Base-by-base conservation (phyloP, 2,329 filamentous ascomycete species). In the Fusarium albosuccineum region DNA sequence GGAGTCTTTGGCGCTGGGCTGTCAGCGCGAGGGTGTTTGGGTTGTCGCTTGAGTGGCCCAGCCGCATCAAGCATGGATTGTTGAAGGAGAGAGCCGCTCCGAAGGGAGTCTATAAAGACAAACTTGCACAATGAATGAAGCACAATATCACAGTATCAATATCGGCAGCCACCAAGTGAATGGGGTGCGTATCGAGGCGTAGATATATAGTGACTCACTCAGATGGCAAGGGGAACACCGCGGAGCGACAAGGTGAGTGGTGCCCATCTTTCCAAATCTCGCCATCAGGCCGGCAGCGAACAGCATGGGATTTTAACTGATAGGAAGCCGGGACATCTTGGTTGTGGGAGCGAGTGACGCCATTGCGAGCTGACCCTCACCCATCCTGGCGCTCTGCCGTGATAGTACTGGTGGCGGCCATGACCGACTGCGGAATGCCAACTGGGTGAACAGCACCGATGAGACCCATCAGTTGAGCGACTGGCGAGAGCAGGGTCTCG, bases 201-300 rank as follows among this genome's bases (percentile, higher is more conserved):
- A 66, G 61, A 70, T 70, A 71, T 70, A 71, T 64, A 61, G 66
- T 74, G 72, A 74, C 64, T 74, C 71, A 67, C 58, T 40, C 59
- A 70, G 48, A 65, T 8, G 37, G 62, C 70, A 72, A 71, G 69
- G 72, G 70, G 68, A 68, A 73, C 72, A 71, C 70, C 68, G 22
- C 57, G 65, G 67, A 74, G 59, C 61, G 70, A 70, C 42, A 46
- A 57, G 57, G 48, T 65, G 63, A 72, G 58, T 66, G 66, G 64
- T 72, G 70, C 66, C 72, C 72, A 62, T 60, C 68, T 60, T 64
- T 62, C 65, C 70, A 74, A 71, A 66, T 34, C 60, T 70, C 66
- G 29, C 48, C 64, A 68, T 68, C 58, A 64, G 49, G 45, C 44
- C 53, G 48, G 55, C 42, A 46, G 66, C 61, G 64, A 53, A 39